Conservation (phyloP, 495 filamentous ascomycete genomes). For the Elaphomyces granulatus region DNA sequence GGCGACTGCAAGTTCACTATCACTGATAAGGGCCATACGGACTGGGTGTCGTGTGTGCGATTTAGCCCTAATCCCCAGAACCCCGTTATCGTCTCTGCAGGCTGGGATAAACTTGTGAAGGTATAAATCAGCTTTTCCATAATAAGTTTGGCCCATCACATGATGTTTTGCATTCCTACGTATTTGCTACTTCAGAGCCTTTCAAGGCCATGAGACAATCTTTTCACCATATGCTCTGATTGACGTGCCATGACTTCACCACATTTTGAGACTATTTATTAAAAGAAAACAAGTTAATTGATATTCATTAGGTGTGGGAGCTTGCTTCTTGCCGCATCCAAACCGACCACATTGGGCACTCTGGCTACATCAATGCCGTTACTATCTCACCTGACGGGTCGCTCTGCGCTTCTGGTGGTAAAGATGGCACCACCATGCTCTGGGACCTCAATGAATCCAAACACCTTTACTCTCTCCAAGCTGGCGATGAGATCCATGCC, state of each 20-base stretch:
- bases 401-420: conserved; percentile 97
- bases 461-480: conserved; percentile 99
- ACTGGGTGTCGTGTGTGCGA: conserved; percentile 98
- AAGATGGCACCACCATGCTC: conserved; percentile 99
- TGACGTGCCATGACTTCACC: conserved; percentile 16
- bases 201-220: conserved; percentile 87
- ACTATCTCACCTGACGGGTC: conserved; percentile 99
- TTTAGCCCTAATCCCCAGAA: conserved; percentile 99
- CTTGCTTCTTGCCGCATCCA: conserved; percentile 97
- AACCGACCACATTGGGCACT: conserved; percentile 99
- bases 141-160: conserved; percentile 29
- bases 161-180: conserved; percentile 88
- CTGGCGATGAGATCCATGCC: conserved; percentile 99
- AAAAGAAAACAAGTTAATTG: conserved; percentile 2
- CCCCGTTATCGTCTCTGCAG: conserved; percentile 96
- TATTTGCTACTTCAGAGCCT: conserved; percentile 99
- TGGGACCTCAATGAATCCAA: conserved; percentile 99
- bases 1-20: conserved; percentile 99
- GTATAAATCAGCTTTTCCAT: conserved; percentile 41
- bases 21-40: conserved; percentile 98
- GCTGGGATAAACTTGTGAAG: conserved; percentile 99
- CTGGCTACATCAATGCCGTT: conserved; percentile 99
- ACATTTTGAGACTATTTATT: conserved; percentile 7
- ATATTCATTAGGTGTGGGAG: conserved; percentile 74
- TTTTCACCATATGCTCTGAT: conserved; percentile 83